phyloP scores from a whole-genome alignment of 257 asterid species.

The Verbascum thapsus region DNA sequence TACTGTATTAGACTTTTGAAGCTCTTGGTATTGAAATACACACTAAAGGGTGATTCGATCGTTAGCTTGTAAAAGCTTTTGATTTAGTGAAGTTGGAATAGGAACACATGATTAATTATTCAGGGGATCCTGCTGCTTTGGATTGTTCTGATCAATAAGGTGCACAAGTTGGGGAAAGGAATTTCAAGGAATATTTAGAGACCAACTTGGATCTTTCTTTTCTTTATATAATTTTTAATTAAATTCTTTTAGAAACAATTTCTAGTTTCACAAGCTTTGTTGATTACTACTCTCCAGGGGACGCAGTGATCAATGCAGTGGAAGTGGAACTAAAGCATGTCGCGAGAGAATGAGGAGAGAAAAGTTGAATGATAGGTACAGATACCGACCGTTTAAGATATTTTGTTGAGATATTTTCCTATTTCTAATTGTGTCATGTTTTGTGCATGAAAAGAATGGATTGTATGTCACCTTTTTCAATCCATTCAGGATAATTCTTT shows the following conservation, averaged over 20 bases:
- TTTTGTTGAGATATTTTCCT: conserved; percentile 2
- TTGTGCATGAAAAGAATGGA: not conserved
- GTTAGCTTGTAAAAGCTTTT: not conserved
- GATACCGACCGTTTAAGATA: not conserved
- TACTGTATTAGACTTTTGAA: no score
- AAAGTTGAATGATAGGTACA: conserved; percentile 74
- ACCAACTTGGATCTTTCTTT: no score
- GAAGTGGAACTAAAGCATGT: conserved; percentile 73
- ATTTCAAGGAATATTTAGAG: no score
- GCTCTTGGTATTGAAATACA: no score
- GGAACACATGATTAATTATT: not conserved
- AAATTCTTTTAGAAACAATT: not conserved
- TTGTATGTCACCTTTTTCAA: not conserved
- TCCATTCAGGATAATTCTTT: no score
- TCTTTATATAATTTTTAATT: not conserved
- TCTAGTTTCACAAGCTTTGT: conserved; percentile 14
- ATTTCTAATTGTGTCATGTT: not conserved
- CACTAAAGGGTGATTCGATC: not conserved
- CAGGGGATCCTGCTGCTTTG: not conserved
- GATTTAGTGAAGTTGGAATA: not conserved
- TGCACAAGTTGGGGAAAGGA: no score
- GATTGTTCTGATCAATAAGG: no score
- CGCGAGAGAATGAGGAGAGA: conserved; percentile 91
- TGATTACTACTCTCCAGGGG: conserved; percentile 48
- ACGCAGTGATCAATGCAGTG: conserved; percentile 57